Evolutionary conservation across 345 rosid genomes (phyloP).

Genomic region (Eucalyptus fibrosa): DNA sequence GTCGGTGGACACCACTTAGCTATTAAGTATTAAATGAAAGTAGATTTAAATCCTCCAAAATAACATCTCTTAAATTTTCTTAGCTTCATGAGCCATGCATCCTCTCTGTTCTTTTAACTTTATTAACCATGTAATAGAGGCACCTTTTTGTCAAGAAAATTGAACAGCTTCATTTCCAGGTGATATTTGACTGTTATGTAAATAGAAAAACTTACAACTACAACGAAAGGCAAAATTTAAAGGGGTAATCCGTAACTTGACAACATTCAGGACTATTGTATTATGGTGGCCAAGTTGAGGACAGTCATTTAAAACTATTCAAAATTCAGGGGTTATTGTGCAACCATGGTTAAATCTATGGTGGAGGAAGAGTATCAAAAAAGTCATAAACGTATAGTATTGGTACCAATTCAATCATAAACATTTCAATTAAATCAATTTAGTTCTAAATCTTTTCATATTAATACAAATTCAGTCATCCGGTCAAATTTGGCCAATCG

Average conservation of each 20-base stretch:
- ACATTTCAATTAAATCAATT: no score
- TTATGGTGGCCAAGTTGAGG: background rate
- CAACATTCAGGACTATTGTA: background rate
- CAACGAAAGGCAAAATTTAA: background rate
- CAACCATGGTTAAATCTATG: background rate
- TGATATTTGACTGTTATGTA: background rate
- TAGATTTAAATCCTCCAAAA: background rate
- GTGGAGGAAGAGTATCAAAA: no score
- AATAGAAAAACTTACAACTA: no score
- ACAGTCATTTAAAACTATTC: background rate
- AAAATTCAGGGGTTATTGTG: background rate
- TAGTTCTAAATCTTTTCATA: no score
- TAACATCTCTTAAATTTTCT: background rate
- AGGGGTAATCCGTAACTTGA: background rate
- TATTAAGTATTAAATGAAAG: background rate
- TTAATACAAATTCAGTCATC: no score
- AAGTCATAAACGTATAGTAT: no score
- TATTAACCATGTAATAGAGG: background rate
- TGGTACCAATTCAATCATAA: rapidly evolving
- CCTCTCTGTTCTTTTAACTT: background rate
- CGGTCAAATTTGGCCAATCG: no score
- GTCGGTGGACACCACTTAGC: background rate
- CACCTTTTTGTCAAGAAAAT: background rate
- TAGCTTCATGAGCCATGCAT: background rate
- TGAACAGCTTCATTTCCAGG: background rate